A percentile compares a stretch with the other conserved stretches of the same genome.
Conservation (phyloP, 805 yeast genomes). For the Candida golubevii region DNA sequence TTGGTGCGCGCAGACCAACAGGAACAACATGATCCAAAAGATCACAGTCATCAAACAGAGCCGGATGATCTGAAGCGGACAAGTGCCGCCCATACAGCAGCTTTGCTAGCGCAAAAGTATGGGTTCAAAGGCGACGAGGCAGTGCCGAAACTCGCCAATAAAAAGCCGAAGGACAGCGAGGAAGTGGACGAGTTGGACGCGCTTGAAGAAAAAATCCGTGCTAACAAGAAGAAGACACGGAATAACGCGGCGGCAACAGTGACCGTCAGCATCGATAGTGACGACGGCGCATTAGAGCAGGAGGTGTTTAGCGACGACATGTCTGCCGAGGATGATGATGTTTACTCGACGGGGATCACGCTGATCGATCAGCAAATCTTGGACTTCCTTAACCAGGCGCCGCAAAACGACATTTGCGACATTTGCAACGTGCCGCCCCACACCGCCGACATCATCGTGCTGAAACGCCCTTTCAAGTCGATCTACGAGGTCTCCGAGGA, state of each 20-base stretch:
- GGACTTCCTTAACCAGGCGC: slow-evolving; percentile 74
- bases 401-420: slow-evolving; percentile 72
- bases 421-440: slow-evolving; percentile 66
- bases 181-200: slow-evolving; percentile 36
- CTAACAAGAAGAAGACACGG: slow-evolving; percentile 23
- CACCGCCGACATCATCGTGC: slow-evolving; percentile 60
- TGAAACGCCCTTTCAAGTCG: slow-evolving; percentile 63
- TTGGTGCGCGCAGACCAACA: slow-evolving; percentile 29
- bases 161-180: slow-evolving; percentile 5
- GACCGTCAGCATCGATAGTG: slow-evolving; percentile 14
- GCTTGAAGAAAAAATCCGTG: slow-evolving; percentile 36
- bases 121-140: slow-evolving; percentile 4
- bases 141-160: slow-evolving; percentile 4
- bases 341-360: slow-evolving; percentile 34
- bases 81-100: background rate
- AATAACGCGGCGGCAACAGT: background rate
- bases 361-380: slow-evolving; percentile 63
- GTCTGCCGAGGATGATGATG: slow-evolving; percentile 39
- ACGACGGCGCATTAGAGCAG: slow-evolving; percentile 41
- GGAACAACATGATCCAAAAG: slow-evolving; percentile 1
- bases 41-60: background rate
- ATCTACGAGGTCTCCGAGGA: slow-evolving; percentile 57
- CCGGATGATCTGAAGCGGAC: background rate
- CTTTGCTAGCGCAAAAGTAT: background rate
- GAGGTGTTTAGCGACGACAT: slow-evolving; percentile 46